Evolutionary conservation across 805 yeast genomes (phyloP), one percentile per base, ranked within the genome.

Genomic region (Nakazawaea peltata): DNA sequence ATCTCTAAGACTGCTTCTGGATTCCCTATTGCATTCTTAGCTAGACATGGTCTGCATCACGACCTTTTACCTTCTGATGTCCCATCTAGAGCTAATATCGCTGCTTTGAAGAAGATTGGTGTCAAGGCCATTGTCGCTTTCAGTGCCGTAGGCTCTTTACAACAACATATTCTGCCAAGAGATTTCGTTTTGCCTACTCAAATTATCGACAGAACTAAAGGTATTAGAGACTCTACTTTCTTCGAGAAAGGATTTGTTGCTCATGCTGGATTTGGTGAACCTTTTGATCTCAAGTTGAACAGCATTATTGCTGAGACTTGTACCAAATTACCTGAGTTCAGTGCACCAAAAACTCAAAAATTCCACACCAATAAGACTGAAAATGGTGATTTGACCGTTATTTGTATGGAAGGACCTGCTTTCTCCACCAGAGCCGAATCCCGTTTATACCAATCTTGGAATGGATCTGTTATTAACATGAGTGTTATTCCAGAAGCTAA

Each of bases 341-440:
- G 68, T 29, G 64, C 62, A 19, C 73, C 71, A 33, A 32, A 27
- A 15, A 29, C 28, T 2, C 58, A 75, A 56, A 59, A 57, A 30
- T 61, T 88, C 58, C 94, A 82, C 61, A 66, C 85, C 35, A 79
- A 75, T 56, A 61, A 56, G 36, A 63, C 85, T 33, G 79, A 76
- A 46, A 74, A 73, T 37, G 77, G 74, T 39, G 97, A 90, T 50
- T 62, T 83, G 40, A 82, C 94, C 5, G 75, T 92, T 27, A 71
- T 92, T 43, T 92, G 98, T 59, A 92, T 92, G 99, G 99, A 90
- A 61, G 99, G 99, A 28, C 99, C 99, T 3, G 95, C 92, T 33
- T 92, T 92, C 59, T 80, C 94, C 26, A 92, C 98, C 11, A 73
- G 99, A 45, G 97, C 98, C 8, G 99, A 92, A 63, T 87, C 97